phyloP scores from a whole-genome alignment of 2,329 filamentous ascomycete species.

The Fusarium nisikadoi region DNA sequence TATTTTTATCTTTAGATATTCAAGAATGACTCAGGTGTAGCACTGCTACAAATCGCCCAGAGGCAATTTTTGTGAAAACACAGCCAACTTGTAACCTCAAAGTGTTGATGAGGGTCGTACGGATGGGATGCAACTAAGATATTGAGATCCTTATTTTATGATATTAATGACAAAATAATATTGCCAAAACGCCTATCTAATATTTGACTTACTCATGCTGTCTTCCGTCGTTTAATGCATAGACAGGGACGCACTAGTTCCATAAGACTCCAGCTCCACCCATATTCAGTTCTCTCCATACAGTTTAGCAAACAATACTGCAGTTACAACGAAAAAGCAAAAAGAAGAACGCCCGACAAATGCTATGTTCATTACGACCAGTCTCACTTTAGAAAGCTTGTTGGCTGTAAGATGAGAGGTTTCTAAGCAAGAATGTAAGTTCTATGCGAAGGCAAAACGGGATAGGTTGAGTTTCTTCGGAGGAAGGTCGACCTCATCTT shows the following conservation, averaged over 20 bases:
- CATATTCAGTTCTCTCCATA: conserved; percentile 10
- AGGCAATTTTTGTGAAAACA: background rate
- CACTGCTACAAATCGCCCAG: background rate
- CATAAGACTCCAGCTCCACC: conserved; percentile 18
- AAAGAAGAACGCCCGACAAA: conserved; percentile 22
- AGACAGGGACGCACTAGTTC: conserved; percentile 11
- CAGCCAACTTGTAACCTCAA: background rate
- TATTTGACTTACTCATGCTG: conserved; percentile 19
- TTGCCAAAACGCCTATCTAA: conserved; percentile 36
- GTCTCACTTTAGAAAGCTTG: background rate
- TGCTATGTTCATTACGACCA: conserved; percentile 21
- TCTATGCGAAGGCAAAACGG: conserved; percentile 56
- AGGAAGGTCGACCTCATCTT: conserved; percentile 49
- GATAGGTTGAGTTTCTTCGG: conserved; percentile 59
- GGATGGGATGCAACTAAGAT: background rate
- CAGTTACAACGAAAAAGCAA: conserved; percentile 8
- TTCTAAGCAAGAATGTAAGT: background rate
- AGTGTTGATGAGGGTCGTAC: background rate
- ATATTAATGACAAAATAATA: conserved; percentile 2
- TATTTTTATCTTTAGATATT: background rate
- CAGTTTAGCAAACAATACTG: conserved; percentile 16
- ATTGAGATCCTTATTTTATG: conserved; percentile 10
- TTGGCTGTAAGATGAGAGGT: background rate
- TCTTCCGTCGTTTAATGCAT: conserved; percentile 17
- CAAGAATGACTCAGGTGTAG: background rate